Base-by-base conservation (phyloP, 768 basidiomycete genomes). In the Suillus lakei region DNA sequence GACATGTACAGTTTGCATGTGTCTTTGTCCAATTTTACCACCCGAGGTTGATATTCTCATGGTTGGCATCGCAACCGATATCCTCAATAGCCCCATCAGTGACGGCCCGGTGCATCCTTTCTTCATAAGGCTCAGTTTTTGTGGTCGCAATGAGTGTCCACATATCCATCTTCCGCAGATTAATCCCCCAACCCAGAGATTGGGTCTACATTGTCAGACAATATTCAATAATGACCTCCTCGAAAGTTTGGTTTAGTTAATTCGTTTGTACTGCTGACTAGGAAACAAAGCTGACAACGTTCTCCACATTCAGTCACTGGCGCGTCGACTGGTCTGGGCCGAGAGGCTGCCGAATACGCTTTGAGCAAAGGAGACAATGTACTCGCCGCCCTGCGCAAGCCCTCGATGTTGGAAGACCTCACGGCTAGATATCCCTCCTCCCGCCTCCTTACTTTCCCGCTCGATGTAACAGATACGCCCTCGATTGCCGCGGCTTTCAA, bases 351-450 rank as follows among this genome's bases (percentile, higher is more conserved):
- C 26, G 78, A 81, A 67, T 30, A 18, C 39, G 79, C 75, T n/a
- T 77, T 84, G 32, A 65, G 67, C 28, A 69, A 73, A 2, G 82
- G 83, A n/a, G 81, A 81, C 63, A 74, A 65, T 12, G 83, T 76
- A 32, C 74, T 83, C 56, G 84, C 85, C 21, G 82, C 84, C 18
- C 72, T 82, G 30, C 82, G 85, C 62, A 79, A 72, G 32, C 83
- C 83, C 7, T 73, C 66, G 18, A 71, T 66, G 59, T 68, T 84
- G 58, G 65, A 69, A 36, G 74, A 78, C 62, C 80, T 77, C 34
- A 61, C 67, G 15, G 62, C 48, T 4, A 60, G 76, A 60, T 80
- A 80, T 62, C 66, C 74, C 5, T n/a, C 71, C 30, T 71, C 76
- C 7, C 74, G 72, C 26, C 76, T 85, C 6, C 72, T 82, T 63